Evolutionary conservation across 129 eudicot genomes (phyloP), one percentile per base, ranked within the genome.

Genomic region (Saussurea involucrata): DNA sequence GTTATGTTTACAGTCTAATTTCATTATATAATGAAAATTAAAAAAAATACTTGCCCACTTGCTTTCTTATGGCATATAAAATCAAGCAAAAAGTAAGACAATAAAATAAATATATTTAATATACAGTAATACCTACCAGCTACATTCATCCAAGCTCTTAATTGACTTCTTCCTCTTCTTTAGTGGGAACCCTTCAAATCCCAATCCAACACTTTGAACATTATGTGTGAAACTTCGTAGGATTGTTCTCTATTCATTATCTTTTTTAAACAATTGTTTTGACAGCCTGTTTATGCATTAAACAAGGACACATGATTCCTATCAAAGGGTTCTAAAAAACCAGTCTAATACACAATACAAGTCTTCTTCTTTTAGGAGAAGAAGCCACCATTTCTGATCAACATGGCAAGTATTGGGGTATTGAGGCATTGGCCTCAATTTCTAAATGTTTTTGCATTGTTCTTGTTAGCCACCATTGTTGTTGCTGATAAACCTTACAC

Each of bases 391-490:
- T 40, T 9, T 22, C 15, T 8, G 5, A 4, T 15, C 60, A 5
- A 18, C 5, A 81, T 74, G 84, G 66, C 65, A 81, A 68, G 76
- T 22, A 27, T 36, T 36, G 63, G 34, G 63, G 79, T 66, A 70
- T 34, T 53, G 61, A 53, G 61, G 61, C 61, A 53, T 53, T 53
- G 80, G 76, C 84, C 84, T 67, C 84, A 74, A 55, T 64, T 66
- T 22, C 32, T 81, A 25, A 66, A 33, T 67, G 70, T 49, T 67
- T 57, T 81, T 34, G 80, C 44, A 58, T 25, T 80, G 22, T 34
- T 72, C 7, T 72, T 81, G 15, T 6, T 74, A 66, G 76, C 76
- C 66, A 68, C 76, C 12, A 28, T 55, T 13, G 71, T 46, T 69
- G 18, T 66, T 24, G 84, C 84, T 0, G 75, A 80, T 32, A 20